Evolutionary conservation across 306 rosid species (phyloP), one percentile per base, ranked within the genome.

Genomic region (Castanea crenata): DNA sequence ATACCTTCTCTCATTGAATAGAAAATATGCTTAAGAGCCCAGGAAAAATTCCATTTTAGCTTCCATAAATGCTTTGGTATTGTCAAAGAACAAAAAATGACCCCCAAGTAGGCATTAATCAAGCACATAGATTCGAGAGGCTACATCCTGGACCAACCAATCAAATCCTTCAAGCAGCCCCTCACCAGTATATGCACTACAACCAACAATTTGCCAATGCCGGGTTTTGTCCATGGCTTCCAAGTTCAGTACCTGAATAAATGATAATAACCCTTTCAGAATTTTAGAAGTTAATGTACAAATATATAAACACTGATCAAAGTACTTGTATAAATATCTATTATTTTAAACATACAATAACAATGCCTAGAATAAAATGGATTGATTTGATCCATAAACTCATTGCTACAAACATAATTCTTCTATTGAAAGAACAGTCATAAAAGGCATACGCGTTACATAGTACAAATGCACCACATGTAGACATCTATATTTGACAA

Each of bases 81-180:
- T 11, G 65, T 58, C 65, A 9, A 20, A 21, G 15, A 58, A 10
- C 13, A 49, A 23, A 69, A 62, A 35, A 65, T 32, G 38, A 31
- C 71, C 5, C 25, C 12, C 54, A 58, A 15, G 62, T 34, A 38
- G 59, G 35, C 32, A 80, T 73, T 70, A 88, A 69, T 88, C 87
- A 55, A 92, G 91, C 87, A 90, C 83, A 80, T 94, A 92, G 76
- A 92, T 90, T 84, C 94, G 88, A 62, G 97, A 94, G 54, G 97
- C 97, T 70, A 92, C 79, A 82, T 92, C 97, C 79, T 90, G 92
- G 76, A 94, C 97, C 89, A 94, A 64, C 98, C 98, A 90, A 89
- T 90, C 88, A 79, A 92, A 89, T 23, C 94, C 98, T 84, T 88
- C 90, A 18, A 94, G 91, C 82, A 92, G 84, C 34, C 97, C 96